Evolutionary conservation across 306 rosid species (phyloP).

Genomic region (Vigna mungo): DNA sequence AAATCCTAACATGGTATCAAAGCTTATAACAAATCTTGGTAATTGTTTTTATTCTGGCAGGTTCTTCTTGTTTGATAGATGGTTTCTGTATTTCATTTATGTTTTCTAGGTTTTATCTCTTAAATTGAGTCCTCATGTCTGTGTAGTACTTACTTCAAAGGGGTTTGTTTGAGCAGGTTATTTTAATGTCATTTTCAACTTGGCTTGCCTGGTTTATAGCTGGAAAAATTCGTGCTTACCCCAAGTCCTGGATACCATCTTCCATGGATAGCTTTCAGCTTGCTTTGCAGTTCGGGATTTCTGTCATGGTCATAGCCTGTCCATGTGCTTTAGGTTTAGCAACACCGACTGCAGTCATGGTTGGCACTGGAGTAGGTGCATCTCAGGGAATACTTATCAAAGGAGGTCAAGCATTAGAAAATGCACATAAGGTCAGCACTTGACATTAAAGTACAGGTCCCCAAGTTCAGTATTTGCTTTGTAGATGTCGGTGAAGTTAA

Average conservation of each 20-base stretch:
- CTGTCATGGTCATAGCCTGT: slow-evolving; percentile 97
- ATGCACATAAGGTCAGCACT: slow-evolving; percentile 77
- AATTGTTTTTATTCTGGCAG: too few relatives aligned
- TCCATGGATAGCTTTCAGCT: slow-evolving; percentile 88
- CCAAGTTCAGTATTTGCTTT: slow-evolving; percentile 15
- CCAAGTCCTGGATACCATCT: slow-evolving; percentile 81
- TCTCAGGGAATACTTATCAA: slow-evolving; percentile 89
- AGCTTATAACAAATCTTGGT: too few relatives aligned
- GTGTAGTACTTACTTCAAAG: neutral
- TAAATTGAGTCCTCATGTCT: neutral
- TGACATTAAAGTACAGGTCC: neutral
- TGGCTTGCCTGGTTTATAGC: slow-evolving; percentile 88
- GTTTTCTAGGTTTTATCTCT: neutral
- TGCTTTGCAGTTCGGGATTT: slow-evolving; percentile 93
- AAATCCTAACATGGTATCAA: too few relatives aligned
- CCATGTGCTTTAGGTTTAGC: slow-evolving; percentile 97
- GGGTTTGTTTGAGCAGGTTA: slow-evolving; percentile 61
- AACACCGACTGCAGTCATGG: slow-evolving; percentile 95
- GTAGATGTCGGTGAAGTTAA: neutral
- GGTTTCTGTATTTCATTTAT: neutral
- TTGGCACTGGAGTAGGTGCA: slow-evolving; percentile 96
- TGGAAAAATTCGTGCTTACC: slow-evolving; percentile 73
- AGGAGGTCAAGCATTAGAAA: slow-evolving; percentile 93
- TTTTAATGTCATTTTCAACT: slow-evolving; percentile 64
- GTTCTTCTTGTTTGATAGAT: too few relatives aligned